phyloP scores from a whole-genome alignment of 2,329 filamentous ascomycete species.

The Teratosphaeria pseudoeucalypti region DNA sequence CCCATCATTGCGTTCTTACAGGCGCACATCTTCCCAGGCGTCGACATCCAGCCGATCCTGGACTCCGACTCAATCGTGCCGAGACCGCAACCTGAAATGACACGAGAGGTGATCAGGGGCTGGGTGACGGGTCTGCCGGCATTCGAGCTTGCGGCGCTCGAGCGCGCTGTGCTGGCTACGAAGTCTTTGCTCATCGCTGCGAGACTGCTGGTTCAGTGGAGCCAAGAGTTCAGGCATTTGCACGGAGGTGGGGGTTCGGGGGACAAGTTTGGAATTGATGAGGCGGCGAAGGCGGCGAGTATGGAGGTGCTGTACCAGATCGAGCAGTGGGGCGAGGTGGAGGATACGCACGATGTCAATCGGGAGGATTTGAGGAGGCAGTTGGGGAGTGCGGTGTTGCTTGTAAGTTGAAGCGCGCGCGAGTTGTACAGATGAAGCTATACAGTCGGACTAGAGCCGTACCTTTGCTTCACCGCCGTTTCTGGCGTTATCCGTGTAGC shows the following conservation, averaged over 20 bases:
- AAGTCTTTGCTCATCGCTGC: constrained; percentile 77
- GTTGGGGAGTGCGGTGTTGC: constrained; percentile 72
- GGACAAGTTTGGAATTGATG: constrained; percentile 62
- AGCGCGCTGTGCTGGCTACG: constrained; percentile 70
- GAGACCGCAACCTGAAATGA: constrained; percentile 58
- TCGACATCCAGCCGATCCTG: constrained; percentile 71
- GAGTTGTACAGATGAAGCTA: not conserved
- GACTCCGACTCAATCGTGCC: constrained; percentile 68
- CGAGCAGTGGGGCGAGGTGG: constrained; percentile 86
- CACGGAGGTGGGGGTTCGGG: not conserved
- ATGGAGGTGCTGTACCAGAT: constrained; percentile 89
- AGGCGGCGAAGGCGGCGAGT: constrained; percentile 67
- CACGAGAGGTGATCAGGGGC: constrained; percentile 63
- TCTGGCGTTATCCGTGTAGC: not conserved
- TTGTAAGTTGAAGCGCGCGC: constrained; percentile 43
- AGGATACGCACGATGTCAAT: constrained; percentile 95
- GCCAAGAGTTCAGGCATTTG: constrained; percentile 53
- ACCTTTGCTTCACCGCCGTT: too few relatives aligned
- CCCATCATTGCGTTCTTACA: constrained; percentile 64
- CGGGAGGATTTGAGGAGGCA: constrained; percentile 81
- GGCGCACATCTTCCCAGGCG: constrained; percentile 69
- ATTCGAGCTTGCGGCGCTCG: constrained; percentile 78
- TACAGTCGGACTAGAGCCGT: not conserved
- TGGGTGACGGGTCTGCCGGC: constrained; percentile 65
- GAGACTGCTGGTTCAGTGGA: constrained; percentile 78